Evolutionary conservation across 352 stramenopile species (phyloP), one percentile per base, ranked within the genome.

Genomic region (Pythium diclinum): DNA sequence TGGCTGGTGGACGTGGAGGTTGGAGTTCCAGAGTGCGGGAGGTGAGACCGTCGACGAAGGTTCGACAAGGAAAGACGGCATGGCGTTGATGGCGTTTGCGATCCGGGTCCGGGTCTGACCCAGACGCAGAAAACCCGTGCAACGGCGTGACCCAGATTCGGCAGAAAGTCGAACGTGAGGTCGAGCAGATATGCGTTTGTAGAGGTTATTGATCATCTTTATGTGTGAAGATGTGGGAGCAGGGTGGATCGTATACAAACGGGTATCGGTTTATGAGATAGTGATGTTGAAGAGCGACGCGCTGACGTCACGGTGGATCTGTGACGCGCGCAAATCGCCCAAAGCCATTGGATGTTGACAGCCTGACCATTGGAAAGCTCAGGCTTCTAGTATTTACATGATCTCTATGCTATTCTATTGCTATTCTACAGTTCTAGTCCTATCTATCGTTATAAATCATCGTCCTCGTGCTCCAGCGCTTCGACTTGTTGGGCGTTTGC

Each of bases 401-500:
- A 28, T 28, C 25, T 28, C 44, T 30, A 19, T 30, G 17, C 4
- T 51, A 13, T 10, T 44, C 30, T 32, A 14, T 11, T 28, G 25
- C 28, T 25, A 38, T 33, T 30, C 19, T 38, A 42, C 55, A 13
- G n/a, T 34, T 21, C 40, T 61, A 28, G 9, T 25, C 6, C 16
- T 49, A 49, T 28, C 42, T 49, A 13, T 13, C 3, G 42, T 63
- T 28, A 56, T 46, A 56, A 34, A 44, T 63, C 42, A 2, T 62
- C 55, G 5, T 58, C 44, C 16, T 62, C 63, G 17, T 38, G n/a
- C 56, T 70, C 56, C 16, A 59, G 34, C 1, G 36, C 54, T 40
- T 63, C 48, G 16, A 61, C 19, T 59, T 58, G 25, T n/a, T 53
- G 46, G 0, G 49, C 57, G 13, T 59, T 40, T 0, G 23, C 21